These are phyloP conservation scores for Fusarium mexicanum DNA, from an alignment of 2,329 filamentous ascomycete genomes.

Conservation along the genomic window DNA sequence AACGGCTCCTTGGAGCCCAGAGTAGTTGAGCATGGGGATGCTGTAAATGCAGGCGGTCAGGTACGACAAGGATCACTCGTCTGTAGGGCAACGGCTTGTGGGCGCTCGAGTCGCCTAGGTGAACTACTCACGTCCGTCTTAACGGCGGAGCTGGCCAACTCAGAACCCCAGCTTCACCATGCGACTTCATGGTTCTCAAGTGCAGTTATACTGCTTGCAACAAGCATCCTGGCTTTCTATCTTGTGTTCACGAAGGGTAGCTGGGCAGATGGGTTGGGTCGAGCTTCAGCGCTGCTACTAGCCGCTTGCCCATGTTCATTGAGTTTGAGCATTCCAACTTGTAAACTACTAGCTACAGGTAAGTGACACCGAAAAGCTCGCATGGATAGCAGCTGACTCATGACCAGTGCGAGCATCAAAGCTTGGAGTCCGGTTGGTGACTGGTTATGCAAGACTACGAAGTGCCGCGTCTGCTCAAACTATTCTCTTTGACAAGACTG, in stretches of 20 bases:
- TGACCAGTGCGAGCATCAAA: background rate
- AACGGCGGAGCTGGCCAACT: background rate
- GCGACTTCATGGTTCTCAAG: background rate
- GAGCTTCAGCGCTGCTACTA: background rate
- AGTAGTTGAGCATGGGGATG: rapidly evolving
- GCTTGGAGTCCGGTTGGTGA: background rate
- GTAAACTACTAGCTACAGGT: background rate
- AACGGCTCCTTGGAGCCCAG: background rate
- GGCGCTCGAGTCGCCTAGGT: background rate
- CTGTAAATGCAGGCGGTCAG: background rate
- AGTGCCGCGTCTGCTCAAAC: background rate
- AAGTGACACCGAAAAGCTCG: rapidly evolving
- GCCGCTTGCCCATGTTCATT: background rate
- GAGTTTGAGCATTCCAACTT: background rate
- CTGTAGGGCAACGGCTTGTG: background rate
- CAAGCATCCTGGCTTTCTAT: rapidly evolving
- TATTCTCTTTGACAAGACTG: background rate
- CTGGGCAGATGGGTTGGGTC: background rate
- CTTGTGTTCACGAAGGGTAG: background rate
- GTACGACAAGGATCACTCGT: background rate
- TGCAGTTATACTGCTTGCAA: background rate
- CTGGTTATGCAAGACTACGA: background rate
- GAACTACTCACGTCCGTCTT: background rate
- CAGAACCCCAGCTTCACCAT: background rate
- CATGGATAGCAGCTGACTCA: background rate